Conservation (phyloP, 179 eudicot species). For the Pouteria campechiana region DNA sequence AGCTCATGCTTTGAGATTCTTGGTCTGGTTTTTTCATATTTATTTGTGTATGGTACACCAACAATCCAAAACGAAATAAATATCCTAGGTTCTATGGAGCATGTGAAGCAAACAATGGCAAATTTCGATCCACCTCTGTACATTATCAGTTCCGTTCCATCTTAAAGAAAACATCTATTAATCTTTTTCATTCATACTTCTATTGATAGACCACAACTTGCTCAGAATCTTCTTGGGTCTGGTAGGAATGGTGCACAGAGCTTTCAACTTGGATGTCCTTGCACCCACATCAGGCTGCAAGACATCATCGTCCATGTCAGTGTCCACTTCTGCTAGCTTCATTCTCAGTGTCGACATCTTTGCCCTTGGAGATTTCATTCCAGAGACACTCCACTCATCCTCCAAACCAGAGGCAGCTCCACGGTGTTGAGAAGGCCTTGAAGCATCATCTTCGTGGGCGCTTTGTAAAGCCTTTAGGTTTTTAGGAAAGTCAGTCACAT, state of each 20-base stretch:
- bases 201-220: slow-evolving; percentile 63
- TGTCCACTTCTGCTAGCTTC: slow-evolving; percentile 64
- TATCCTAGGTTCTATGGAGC: too few species aligned
- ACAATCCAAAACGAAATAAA: too few species aligned
- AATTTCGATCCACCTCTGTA: too few species aligned
- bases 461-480: slow-evolving; percentile 62
- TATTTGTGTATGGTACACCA: too few species aligned
- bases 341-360: slow-evolving; percentile 47
- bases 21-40: too few species aligned
- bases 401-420: too few species aligned
- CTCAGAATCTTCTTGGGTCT: slow-evolving; percentile 66
- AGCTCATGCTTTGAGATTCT: too few species aligned
- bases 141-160: too few species aligned
- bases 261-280: slow-evolving; percentile 31
- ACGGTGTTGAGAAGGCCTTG: slow-evolving; percentile 24
- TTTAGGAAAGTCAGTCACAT: slow-evolving; percentile 45
- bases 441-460: slow-evolving; percentile 28
- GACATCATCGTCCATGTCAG: too few species aligned
- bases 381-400: slow-evolving; percentile 75
- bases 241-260: slow-evolving; percentile 41
- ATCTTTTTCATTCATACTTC: slow-evolving; percentile 30
- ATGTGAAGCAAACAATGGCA: too few species aligned
- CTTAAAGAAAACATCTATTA: too few species aligned
- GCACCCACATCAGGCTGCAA: slow-evolving; percentile 16
- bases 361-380: slow-evolving; percentile 47